Percentiles rank a stretch among this genome's conserved stretches.
Evolutionary conservation across 495 filamentous ascomycete genomes (phyloP).

Genomic region (Xylaria intraflava): DNA sequence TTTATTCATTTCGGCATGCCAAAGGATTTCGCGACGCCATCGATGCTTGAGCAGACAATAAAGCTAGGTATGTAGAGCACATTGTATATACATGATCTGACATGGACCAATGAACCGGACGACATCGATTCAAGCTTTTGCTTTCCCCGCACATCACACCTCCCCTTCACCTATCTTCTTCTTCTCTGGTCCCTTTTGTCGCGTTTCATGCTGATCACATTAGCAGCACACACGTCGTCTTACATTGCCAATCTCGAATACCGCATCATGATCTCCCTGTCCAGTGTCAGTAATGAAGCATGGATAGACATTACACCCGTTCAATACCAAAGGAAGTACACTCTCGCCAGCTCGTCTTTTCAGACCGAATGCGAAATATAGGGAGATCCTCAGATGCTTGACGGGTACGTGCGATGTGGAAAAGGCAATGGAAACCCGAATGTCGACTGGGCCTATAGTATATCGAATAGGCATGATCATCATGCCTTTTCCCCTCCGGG

Average conservation of each 20-base stretch:
- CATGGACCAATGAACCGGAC: not conserved
- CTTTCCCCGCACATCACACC: not conserved
- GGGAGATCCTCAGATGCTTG: not conserved
- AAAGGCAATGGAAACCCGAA: conserved; percentile 13
- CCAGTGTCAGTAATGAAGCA: not conserved
- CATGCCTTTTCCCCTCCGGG: conserved; percentile 13
- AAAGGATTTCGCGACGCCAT: not conserved
- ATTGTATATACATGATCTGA: not conserved
- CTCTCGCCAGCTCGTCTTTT: not conserved
- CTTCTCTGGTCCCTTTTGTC: not conserved
- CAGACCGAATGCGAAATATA: not conserved
- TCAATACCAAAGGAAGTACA: not conserved
- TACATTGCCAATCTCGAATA: not conserved
- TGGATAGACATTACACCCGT: not conserved
- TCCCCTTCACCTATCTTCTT: not conserved
- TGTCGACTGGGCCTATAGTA: conserved; percentile 20
- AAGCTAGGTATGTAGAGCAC: not conserved
- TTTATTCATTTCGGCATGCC: not conserved
- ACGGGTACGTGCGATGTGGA: not conserved
- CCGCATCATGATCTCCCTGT: not conserved
- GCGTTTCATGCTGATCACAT: not conserved
- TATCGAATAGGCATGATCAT: conserved; percentile 16
- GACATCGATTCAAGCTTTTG: not conserved
- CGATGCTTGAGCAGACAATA: not conserved
- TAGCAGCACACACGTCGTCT: not conserved